phyloP scores from a whole-genome alignment of 202 grass and related monocot species.

The Carex sylvatica region DNA sequence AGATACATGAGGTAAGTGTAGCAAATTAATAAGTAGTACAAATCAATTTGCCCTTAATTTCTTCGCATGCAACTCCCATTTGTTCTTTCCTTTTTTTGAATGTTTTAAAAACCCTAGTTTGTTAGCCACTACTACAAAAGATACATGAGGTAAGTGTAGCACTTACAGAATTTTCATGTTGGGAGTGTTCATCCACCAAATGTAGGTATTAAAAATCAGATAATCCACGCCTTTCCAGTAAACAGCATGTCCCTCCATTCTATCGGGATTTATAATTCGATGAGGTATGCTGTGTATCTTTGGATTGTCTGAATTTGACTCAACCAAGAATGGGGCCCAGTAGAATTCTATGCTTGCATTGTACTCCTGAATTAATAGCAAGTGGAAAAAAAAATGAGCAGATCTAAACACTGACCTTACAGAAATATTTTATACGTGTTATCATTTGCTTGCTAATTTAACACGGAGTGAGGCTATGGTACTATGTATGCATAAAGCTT shows the following conservation, averaged over 20 bases:
- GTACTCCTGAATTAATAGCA: slow-evolving; percentile 47
- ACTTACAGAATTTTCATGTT: slow-evolving; percentile 71
- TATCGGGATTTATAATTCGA: slow-evolving; percentile 54
- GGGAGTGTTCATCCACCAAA: slow-evolving; percentile 90
- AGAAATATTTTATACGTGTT: not conserved
- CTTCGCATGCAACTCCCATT: not conserved
- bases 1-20: not conserved
- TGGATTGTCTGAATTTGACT: slow-evolving; percentile 95
- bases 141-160: not conserved
- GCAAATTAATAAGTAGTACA: not conserved
- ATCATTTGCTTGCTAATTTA: not conserved
- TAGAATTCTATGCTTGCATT: slow-evolving; percentile 90
- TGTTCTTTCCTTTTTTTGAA: not conserved
- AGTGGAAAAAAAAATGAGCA: not conserved
- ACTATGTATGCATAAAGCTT: no score
- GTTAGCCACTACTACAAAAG: not conserved
- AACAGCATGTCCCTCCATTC: slow-evolving; percentile 54
- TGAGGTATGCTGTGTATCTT: slow-evolving; percentile 54
- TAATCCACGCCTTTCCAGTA: slow-evolving; percentile 75
- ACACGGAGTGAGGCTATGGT: no score
- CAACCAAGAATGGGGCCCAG: slow-evolving; percentile 93
- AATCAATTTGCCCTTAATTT: not conserved
- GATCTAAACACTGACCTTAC: not conserved
- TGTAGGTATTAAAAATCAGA: slow-evolving; percentile 95
- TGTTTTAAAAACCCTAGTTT: not conserved